Evolutionary conservation across 805 yeast genomes (phyloP).

Genomic region (Cyberlindnera misumaiensis): DNA sequence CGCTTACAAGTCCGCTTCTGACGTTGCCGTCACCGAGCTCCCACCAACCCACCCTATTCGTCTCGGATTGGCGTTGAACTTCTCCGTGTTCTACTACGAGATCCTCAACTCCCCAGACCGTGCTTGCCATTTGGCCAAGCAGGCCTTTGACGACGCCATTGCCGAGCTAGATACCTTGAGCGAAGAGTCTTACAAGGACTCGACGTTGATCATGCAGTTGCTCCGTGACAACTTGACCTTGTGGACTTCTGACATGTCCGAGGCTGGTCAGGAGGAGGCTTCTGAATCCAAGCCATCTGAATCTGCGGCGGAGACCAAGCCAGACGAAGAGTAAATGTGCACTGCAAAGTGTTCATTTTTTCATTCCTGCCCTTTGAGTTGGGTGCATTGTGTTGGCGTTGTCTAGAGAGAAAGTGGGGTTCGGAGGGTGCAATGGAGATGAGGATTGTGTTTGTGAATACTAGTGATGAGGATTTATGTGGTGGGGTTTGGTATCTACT

Average conservation of each 20-base stretch:
- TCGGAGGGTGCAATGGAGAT: no score
- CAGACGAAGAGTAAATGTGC: conserved; percentile 26
- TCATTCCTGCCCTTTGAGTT: no score
- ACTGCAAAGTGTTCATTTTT: not conserved
- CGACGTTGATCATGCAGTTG: conserved; percentile 97
- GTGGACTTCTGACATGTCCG: conserved; percentile 95
- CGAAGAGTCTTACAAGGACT: conserved; percentile 97
- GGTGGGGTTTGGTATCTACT: no score
- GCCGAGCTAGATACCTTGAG: conserved; percentile 97
- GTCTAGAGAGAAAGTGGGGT: not conserved
- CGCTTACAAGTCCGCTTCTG: conserved; percentile 93
- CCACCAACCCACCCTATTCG: conserved; percentile 99
- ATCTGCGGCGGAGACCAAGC: conserved; percentile 15
- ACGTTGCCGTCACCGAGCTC: conserved; percentile 92
- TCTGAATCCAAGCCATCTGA: conserved; percentile 27
- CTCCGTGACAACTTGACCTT: conserved; percentile 96
- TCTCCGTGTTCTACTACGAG: conserved; percentile 97
- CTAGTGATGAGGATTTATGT: no score
- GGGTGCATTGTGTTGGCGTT: not conserved
- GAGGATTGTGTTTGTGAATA: no score
- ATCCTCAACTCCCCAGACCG: conserved; percentile 97
- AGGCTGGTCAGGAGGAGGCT: conserved; percentile 60
- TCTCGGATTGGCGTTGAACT: conserved; percentile 94
- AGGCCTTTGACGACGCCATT: conserved; percentile 98
- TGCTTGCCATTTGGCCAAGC: conserved; percentile 98